Conservation (phyloP, 768 basidiomycete genomes). For the Mycena galopus region DNA sequence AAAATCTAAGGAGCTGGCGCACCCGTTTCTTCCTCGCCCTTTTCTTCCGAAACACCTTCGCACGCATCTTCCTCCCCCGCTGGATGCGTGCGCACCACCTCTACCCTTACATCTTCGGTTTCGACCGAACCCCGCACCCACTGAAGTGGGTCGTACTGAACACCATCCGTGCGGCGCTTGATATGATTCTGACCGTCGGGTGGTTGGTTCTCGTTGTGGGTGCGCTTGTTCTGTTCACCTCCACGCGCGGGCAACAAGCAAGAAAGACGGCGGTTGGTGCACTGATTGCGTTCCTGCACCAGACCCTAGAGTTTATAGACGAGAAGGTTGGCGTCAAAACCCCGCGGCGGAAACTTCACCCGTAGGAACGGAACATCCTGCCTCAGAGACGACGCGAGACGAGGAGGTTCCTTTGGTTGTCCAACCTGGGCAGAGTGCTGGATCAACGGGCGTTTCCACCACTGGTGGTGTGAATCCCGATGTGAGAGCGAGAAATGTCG, state of each 20-base stretch:
- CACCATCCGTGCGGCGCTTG: not conserved
- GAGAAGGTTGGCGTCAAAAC: not conserved
- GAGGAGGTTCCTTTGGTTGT: not conserved
- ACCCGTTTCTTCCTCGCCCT: not conserved
- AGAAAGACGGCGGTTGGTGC: not conserved
- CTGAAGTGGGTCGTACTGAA: not conserved
- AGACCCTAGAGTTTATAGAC: not conserved
- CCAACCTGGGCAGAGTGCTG: not conserved
- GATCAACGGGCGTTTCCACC: not conserved
- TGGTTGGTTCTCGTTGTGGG: not conserved
- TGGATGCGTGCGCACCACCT: slow-evolving; percentile 1
- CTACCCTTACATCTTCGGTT: slow-evolving; percentile 10
- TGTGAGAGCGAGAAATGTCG: not conserved
- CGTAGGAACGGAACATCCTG: not conserved
- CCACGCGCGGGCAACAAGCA: not conserved
- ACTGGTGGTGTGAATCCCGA: not conserved
- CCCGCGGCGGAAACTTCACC: not conserved
- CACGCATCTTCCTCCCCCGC: slow-evolving; percentile 13
- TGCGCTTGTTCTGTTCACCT: not conserved
- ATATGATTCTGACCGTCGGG: not conserved
- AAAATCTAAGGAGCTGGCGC: not conserved
- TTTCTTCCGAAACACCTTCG: slow-evolving; percentile 13
- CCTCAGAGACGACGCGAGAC: not conserved
- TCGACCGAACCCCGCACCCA: slow-evolving; percentile 5
- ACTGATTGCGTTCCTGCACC: not conserved